These are phyloP conservation scores for Botrytis cinerea DNA, from an alignment of 2,329 filamentous ascomycete species.

Conservation along the genomic window DNA sequence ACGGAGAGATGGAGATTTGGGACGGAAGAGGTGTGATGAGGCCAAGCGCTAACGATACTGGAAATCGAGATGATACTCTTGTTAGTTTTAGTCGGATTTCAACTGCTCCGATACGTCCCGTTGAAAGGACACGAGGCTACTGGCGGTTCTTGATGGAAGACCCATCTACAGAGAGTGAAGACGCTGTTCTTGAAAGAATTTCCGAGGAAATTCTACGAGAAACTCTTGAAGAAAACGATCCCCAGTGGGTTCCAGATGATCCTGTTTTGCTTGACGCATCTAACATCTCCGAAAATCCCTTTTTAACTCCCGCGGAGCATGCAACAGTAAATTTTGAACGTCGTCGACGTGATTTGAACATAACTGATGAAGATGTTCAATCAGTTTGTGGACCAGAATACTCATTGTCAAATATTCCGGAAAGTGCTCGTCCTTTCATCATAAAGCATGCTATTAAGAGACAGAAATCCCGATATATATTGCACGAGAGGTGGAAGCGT, in stretches of 20 bases:
- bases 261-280: not conserved
- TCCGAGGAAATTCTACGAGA: not conserved
- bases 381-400: constrained; percentile 37
- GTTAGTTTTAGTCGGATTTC: constrained; percentile 36
- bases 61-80: constrained; percentile 62
- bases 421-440: constrained; percentile 32
- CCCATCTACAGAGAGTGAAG: constrained; percentile 34
- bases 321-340: constrained; percentile 26
- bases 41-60: constrained; percentile 61
- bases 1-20: constrained; percentile 65
- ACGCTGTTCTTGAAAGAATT: constrained; percentile 29
- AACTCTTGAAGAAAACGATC: not conserved
- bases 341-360: constrained; percentile 35
- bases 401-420: constrained; percentile 32
- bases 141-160: constrained; percentile 39
- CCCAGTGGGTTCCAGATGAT: not conserved
- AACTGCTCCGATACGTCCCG: not conserved
- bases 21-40: constrained; percentile 62
- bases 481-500: constrained; percentile 74
- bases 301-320: not conserved
- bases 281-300: not conserved
- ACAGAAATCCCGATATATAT: constrained; percentile 36
- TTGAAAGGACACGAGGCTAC: constrained; percentile 29
- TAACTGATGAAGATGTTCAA: constrained; percentile 40
- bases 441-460: constrained; percentile 36